These are phyloP conservation scores for Mrakia hoshinonis DNA, from an alignment of 768 basidiomycete species.

Conservation along the genomic window DNA sequence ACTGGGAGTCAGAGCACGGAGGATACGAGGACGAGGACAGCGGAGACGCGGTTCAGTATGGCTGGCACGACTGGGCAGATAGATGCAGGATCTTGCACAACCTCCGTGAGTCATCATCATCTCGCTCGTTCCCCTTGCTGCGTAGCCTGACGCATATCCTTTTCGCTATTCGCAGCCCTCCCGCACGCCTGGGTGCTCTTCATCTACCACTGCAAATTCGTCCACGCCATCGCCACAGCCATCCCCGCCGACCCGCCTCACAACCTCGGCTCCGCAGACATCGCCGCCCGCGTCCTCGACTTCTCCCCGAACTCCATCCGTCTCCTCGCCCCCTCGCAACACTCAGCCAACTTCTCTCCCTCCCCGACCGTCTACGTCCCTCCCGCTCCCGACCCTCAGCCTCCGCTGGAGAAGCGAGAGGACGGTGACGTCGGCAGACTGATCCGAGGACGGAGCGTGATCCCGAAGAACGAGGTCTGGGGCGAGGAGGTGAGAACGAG, in stretches of 20 bases:
- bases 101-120: slow-evolving; percentile 16
- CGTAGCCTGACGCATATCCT: not conserved
- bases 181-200: slow-evolving; percentile 23
- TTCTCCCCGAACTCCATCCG: slow-evolving; percentile 26
- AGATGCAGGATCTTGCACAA: slow-evolving; percentile 6
- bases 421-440: slow-evolving; percentile 16
- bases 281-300: slow-evolving; percentile 27
- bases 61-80: slow-evolving; percentile 23
- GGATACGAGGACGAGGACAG: not conserved
- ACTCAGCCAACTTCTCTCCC: not conserved
- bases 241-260: not conserved
- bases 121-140: not conserved
- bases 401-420: not conserved
- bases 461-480: not conserved
- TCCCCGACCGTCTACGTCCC: slow-evolving; percentile 3
- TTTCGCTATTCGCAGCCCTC: not conserved
- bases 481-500: not conserved
- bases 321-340: not conserved
- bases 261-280: not conserved
- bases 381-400: not conserved
- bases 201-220: slow-evolving; percentile 24
- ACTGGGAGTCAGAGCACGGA: not conserved
- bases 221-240: slow-evolving; percentile 13
- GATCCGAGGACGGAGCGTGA: not conserved
- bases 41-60: slow-evolving; percentile 6